Evolutionary conservation across 208 protist genomes (phyloP).

Genomic region (Angomonas desouzai): DNA sequence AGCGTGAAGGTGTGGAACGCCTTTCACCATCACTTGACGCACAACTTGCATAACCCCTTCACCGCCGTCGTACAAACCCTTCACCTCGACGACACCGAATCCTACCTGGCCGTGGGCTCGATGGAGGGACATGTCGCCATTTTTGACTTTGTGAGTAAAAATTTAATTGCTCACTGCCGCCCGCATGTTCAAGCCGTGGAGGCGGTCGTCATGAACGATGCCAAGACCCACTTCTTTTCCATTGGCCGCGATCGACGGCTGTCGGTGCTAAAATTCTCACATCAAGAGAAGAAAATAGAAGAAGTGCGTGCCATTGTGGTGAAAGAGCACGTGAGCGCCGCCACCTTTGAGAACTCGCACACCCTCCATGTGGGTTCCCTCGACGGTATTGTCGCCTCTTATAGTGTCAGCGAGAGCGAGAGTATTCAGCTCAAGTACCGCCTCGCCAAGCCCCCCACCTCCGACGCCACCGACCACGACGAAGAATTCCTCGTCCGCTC

Average conservation of each 20-base stretch:
- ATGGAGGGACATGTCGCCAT: conserved; percentile 83
- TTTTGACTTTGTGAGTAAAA: conserved; percentile 79
- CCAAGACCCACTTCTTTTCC: conserved; percentile 50
- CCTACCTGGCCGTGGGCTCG: conserved; percentile 62
- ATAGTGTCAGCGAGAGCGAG: conserved; percentile 48
- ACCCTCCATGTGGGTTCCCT: conserved; percentile 65
- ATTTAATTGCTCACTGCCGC: conserved; percentile 35
- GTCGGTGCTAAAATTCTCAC: conserved; percentile 29
- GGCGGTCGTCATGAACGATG: conserved; percentile 49
- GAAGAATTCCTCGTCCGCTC: conserved; percentile 66
- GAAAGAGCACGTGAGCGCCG: conserved; percentile 66
- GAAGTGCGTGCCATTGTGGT: conserved; percentile 69
- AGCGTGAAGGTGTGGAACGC: conserved; percentile 86
- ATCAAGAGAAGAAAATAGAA: conserved; percentile 23
- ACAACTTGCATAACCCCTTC: conserved; percentile 70
- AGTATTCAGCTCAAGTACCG: conserved; percentile 37
- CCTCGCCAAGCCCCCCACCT: conserved; percentile 34
- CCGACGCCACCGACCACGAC: conserved; percentile 37
- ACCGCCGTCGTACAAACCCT: conserved; percentile 55
- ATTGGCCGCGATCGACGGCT: conserved; percentile 77
- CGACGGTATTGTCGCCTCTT: conserved; percentile 70
- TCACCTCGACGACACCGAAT: conserved; percentile 56
- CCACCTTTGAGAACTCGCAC: conserved; percentile 50
- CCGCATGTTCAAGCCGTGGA: conserved; percentile 84
- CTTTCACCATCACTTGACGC: conserved; percentile 88